Percentiles rank a stretch among this genome's conserved stretches.
Conservation (phyloP, 1,139 yeast genomes). For the Diutina neorugosa region DNA sequence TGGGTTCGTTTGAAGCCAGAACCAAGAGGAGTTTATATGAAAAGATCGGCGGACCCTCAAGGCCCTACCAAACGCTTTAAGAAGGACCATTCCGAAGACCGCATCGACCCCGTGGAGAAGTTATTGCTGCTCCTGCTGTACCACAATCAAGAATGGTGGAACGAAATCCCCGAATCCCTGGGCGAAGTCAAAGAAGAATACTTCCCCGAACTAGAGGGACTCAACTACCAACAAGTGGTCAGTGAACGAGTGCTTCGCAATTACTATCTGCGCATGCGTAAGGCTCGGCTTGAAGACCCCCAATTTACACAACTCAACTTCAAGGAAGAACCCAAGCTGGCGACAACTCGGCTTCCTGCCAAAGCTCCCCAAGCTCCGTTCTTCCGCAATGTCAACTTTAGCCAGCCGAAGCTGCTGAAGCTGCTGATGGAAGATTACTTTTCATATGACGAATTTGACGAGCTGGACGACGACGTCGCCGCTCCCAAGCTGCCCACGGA, state of each 20-base stretch:
- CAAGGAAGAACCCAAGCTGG: neutral
- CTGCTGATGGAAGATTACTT: slow-evolving; percentile 4
- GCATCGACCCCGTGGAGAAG: slow-evolving; percentile 3
- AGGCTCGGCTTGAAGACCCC: slow-evolving; percentile 4
- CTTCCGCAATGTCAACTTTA: slow-evolving; percentile 1
- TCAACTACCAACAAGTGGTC: neutral
- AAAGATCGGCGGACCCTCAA: neutral
- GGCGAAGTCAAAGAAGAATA: neutral
- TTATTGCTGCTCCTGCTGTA: slow-evolving; percentile 1
- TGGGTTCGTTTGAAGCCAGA: neutral
- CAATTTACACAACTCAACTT: neutral
- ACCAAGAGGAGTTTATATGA: neutral
- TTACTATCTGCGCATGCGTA: neutral
- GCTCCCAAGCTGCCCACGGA: slow-evolving; percentile 1
- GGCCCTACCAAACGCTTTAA: neutral
- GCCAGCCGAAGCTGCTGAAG: neutral
- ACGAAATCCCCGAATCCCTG: neutral
- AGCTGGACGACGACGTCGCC: neutral
- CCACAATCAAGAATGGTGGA: neutral
- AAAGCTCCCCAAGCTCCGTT: neutral
- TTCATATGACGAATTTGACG: neutral
- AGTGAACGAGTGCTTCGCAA: neutral
- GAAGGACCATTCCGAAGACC: neutral
- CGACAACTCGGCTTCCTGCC: neutral
- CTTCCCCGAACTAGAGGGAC: neutral